phyloP scores from a whole-genome alignment of 163 green algal genomes.

The Scenedesmus sp. region DNA sequence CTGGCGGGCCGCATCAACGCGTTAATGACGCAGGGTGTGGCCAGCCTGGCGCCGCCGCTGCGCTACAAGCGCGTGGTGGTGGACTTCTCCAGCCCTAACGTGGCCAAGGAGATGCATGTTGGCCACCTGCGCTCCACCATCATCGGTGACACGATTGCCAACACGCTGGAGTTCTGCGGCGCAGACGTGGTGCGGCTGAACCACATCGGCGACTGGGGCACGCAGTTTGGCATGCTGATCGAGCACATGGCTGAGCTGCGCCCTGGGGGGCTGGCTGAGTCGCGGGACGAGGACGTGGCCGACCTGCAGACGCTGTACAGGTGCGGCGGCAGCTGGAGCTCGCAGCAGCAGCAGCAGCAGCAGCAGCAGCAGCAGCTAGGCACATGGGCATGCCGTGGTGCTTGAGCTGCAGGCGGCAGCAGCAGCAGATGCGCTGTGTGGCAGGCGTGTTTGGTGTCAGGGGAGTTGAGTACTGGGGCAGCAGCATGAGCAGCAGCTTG shows the following conservation, averaged over 20 bases:
- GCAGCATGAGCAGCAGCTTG: too few relatives aligned
- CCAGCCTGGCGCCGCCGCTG: conserved; percentile 41
- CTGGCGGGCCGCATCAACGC: conserved; percentile 68
- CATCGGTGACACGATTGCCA: conserved; percentile 84
- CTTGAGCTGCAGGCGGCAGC: neutral
- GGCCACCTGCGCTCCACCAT: conserved; percentile 99
- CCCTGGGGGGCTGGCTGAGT: conserved; percentile 70
- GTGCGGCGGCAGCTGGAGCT: conserved; percentile 28
- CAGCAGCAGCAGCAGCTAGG: neutral
- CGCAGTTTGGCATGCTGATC: conserved; percentile 99
- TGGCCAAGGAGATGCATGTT: conserved; percentile 99
- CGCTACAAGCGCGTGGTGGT: conserved; percentile 83
- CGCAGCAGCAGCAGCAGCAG: neutral
- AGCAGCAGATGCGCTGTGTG: neutral
- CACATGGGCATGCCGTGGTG: too few relatives aligned
- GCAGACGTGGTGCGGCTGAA: conserved; percentile 94
- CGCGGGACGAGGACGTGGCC: conserved; percentile 70
- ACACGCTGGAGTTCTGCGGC: conserved; percentile 90
- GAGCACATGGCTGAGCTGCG: conserved; percentile 92
- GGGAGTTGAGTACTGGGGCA: too few relatives aligned
- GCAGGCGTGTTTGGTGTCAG: neutral
- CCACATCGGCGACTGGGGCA: conserved; percentile 99
- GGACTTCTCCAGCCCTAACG: conserved; percentile 98
- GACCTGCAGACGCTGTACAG: conserved; percentile 84
- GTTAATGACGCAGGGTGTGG: conserved; percentile 45